phyloP scores from a whole-genome alignment of 352 stramenopile species.

The Phytophthora citrophthora region DNA sequence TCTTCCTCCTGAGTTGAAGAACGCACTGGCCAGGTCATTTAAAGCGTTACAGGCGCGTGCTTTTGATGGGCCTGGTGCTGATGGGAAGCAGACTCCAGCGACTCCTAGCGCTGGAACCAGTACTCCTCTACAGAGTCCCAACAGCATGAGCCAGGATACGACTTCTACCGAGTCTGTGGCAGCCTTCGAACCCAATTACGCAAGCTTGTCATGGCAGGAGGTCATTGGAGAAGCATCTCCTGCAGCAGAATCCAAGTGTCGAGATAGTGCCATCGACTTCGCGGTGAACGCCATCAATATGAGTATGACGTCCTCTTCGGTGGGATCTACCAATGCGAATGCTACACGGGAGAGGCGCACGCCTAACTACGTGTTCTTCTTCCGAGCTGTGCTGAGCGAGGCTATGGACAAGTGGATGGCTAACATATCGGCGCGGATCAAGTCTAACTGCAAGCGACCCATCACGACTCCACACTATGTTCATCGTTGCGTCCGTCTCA shows the following conservation, averaged over 20 bases:
- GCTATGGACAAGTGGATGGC: conserved; percentile 92
- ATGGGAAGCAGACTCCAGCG: conserved; percentile 45
- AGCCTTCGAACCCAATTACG: conserved; percentile 61
- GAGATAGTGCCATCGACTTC: conserved; percentile 77
- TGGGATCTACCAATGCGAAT: conserved; percentile 77
- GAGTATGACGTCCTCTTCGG: conserved; percentile 76
- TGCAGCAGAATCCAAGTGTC: conserved; percentile 62
- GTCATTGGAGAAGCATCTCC: conserved; percentile 65
- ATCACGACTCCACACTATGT: conserved; percentile 87
- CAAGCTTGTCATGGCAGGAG: conserved; percentile 75
- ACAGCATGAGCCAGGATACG: conserved; percentile 49
- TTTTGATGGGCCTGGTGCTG: conserved; percentile 54
- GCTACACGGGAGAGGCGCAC: conserved; percentile 76
- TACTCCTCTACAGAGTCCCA: conserved; percentile 74
- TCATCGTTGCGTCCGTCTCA: conserved; percentile 83
- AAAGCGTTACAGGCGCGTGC: conserved; percentile 75
- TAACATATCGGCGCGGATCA: conserved; percentile 64
- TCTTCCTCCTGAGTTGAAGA: conserved; percentile 77
- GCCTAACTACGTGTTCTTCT: conserved; percentile 89
- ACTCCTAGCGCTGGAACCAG: conserved; percentile 47
- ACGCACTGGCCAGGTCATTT: conserved; percentile 68
- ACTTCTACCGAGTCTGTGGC: conserved; percentile 33
- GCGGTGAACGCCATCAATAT: conserved; percentile 78
- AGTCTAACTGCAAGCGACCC: conserved; percentile 74
- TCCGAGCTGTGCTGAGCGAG: conserved; percentile 82